These are phyloP conservation scores for Citrullus amarus DNA, from an alignment of 306 rosid genomes.

Conservation along the genomic window DNA sequence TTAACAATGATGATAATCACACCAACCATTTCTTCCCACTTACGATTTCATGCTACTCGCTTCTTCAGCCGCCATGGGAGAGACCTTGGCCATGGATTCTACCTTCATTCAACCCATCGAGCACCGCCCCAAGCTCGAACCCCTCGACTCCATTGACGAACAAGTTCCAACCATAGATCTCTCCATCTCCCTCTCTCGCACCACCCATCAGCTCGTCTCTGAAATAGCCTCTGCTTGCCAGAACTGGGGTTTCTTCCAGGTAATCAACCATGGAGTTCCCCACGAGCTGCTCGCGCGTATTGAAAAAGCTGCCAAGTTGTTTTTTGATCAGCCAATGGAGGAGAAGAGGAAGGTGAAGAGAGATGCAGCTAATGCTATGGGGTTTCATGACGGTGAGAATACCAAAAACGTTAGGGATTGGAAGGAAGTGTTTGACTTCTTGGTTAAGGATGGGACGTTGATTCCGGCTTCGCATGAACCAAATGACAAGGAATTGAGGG, in stretches of 20 bases:
- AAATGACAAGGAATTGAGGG: constrained; percentile 27
- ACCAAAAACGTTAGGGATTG: constrained; percentile 79
- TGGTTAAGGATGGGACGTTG: constrained; percentile 37
- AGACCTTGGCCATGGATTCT: neutral
- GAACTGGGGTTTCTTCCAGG: constrained; percentile 82
- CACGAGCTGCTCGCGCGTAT: constrained; percentile 19
- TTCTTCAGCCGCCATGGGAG: neutral
- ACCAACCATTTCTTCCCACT: neutral
- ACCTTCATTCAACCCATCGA: neutral
- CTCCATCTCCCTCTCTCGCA: constrained; percentile 13
- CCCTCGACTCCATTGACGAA: constrained; percentile 16
- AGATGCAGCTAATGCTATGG: constrained; percentile 37
- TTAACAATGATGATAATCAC: neutral
- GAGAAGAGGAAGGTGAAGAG: constrained; percentile 56
- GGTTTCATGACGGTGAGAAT: constrained; percentile 60
- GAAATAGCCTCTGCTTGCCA: constrained; percentile 54
- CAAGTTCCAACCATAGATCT: constrained; percentile 52
- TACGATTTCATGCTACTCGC: neutral
- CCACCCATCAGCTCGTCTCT: constrained; percentile 10
- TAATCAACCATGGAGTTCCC: constrained; percentile 58
- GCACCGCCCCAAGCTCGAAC: neutral
- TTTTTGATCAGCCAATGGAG: constrained; percentile 24
- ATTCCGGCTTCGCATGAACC: constrained; percentile 36
- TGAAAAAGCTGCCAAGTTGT: constrained; percentile 30
- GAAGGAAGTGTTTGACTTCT: constrained; percentile 79